A percentile compares a stretch with the other conserved stretches of the same genome.
phyloP scores from a whole-genome alignment of 1,139 yeast species.

The Taiozyma sp. region DNA sequence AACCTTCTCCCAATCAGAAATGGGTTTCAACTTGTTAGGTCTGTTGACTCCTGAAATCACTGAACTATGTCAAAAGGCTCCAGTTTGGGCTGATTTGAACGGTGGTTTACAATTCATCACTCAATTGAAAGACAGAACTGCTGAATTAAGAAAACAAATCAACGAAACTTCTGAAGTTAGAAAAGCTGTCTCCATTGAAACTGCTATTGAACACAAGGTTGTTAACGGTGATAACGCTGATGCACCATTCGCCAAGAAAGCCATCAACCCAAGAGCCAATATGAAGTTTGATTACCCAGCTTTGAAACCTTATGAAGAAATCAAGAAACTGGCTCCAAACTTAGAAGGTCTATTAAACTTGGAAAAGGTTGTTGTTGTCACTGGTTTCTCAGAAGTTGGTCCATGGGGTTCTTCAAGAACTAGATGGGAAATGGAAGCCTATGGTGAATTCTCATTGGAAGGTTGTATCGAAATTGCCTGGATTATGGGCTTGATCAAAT shows the following conservation, averaged over 20 bases:
- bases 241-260: slow-evolving; percentile 71
- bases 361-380: slow-evolving; percentile 86
- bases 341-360: slow-evolving; percentile 90
- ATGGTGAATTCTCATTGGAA: slow-evolving; percentile 93
- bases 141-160: slow-evolving; percentile 74
- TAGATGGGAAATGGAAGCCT: slow-evolving; percentile 99
- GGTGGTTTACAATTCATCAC: slow-evolving; percentile 96
- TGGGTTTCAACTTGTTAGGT: slow-evolving; percentile 98
- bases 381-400: slow-evolving; percentile 97
- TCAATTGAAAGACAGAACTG: slow-evolving; percentile 85
- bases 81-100: slow-evolving; percentile 95
- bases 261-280: slow-evolving; percentile 88
- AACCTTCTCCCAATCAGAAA: slow-evolving; percentile 96
- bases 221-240: slow-evolving; percentile 90
- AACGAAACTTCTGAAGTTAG: slow-evolving; percentile 85
- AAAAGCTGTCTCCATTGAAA: slow-evolving; percentile 92
- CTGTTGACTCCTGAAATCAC: slow-evolving; percentile 83
- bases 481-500: slow-evolving; percentile 97
- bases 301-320: slow-evolving; percentile 68
- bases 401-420: slow-evolving; percentile 99
- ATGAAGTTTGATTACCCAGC: slow-evolving; percentile 91
- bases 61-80: slow-evolving; percentile 84
- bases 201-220: slow-evolving; percentile 88
- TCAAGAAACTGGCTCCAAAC: slow-evolving; percentile 66
- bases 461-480: slow-evolving; percentile 99